Evolutionary conservation across 2,329 filamentous ascomycete species (phyloP).

Genomic region (Gnomoniopsis sp.): DNA sequence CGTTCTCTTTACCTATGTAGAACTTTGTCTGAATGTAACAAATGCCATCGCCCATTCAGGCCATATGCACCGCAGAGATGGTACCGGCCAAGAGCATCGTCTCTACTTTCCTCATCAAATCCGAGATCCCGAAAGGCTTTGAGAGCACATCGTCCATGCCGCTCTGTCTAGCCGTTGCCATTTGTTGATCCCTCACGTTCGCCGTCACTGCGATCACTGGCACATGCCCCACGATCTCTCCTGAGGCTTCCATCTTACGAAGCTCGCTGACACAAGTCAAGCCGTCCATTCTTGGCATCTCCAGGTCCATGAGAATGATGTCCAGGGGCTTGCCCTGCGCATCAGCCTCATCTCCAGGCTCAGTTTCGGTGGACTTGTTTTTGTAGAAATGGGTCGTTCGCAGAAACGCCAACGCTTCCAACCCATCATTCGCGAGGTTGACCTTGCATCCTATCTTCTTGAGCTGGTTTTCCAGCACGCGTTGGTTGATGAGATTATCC

Average conservation of each 20-base stretch:
- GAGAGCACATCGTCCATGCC: constrained; percentile 52
- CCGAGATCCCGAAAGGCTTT: constrained; percentile 53
- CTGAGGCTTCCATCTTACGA: constrained; percentile 33
- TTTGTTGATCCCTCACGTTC: constrained; percentile 40
- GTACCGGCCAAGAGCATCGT: constrained; percentile 21
- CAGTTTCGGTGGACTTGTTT: background rate
- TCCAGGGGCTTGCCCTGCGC: constrained; percentile 30
- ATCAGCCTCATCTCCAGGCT: background rate
- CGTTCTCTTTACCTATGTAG: background rate
- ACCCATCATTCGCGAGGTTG: constrained; percentile 59
- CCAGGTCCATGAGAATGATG: constrained; percentile 43
- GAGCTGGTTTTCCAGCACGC: constrained; percentile 62
- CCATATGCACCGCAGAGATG: constrained; percentile 2
- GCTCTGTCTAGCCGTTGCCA: constrained; percentile 31
- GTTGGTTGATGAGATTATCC: constrained; percentile 67
- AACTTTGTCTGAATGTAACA: no score
- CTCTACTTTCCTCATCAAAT: constrained; percentile 39
- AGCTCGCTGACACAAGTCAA: constrained; percentile 39
- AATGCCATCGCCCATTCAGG: background rate
- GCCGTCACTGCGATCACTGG: constrained; percentile 46
- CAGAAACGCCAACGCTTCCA: constrained; percentile 48
- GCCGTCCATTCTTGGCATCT: constrained; percentile 49
- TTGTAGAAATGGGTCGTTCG: constrained; percentile 29
- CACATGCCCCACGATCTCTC: constrained; percentile 30
- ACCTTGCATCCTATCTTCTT: constrained; percentile 56